Conservation (phyloP, 108 stramenopile species). For the Cyclostephanos tholiformis region DNA sequence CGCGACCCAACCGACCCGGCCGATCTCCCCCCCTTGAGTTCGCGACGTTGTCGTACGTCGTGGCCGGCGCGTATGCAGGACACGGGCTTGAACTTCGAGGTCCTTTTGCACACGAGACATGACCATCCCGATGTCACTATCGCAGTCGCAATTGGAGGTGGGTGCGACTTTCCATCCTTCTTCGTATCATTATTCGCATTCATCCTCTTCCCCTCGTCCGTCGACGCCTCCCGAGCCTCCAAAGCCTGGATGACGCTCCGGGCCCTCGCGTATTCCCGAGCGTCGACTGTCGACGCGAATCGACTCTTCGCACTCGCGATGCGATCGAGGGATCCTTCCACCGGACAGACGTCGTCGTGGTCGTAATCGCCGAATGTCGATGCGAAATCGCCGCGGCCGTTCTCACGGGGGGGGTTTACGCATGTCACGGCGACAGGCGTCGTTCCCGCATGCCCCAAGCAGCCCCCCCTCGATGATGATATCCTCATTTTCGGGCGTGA, state of each 20-base stretch:
- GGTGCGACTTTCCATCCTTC: conserved; percentile 18
- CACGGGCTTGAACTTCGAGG: conserved; percentile 36
- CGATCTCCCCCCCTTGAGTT: conserved; percentile 41
- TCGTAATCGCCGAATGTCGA: conserved; percentile 14
- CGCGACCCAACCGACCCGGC: conserved; percentile 18
- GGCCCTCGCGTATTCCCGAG: conserved; percentile 71
- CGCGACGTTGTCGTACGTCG: conserved; percentile 50
- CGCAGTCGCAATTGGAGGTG: background rate
- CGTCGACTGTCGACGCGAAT: conserved; percentile 69
- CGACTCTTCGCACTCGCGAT: conserved; percentile 62
- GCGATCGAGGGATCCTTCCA: conserved; percentile 9
- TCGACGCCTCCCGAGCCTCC: conserved; percentile 54
- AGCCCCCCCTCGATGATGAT: too few relatives aligned
- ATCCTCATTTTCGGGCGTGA: too few relatives aligned
- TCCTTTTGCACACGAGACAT: conserved; percentile 57
- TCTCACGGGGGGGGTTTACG: too few relatives aligned
- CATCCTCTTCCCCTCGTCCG: conserved; percentile 34
- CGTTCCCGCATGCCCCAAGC: too few relatives aligned
- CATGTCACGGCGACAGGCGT: too few relatives aligned
- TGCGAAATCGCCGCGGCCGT: conserved; percentile 26
- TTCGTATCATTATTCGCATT: conserved; percentile 19
- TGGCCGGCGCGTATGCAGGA: conserved; percentile 49
- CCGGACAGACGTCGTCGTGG: background rate
- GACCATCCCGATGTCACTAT: conserved; percentile 57
- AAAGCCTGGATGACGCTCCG: conserved; percentile 61